Evolutionary conservation across 177 flowering plant genomes (phyloP), one percentile per base, ranked within the genome.

Genomic region (Tripterygium wilfordii): DNA sequence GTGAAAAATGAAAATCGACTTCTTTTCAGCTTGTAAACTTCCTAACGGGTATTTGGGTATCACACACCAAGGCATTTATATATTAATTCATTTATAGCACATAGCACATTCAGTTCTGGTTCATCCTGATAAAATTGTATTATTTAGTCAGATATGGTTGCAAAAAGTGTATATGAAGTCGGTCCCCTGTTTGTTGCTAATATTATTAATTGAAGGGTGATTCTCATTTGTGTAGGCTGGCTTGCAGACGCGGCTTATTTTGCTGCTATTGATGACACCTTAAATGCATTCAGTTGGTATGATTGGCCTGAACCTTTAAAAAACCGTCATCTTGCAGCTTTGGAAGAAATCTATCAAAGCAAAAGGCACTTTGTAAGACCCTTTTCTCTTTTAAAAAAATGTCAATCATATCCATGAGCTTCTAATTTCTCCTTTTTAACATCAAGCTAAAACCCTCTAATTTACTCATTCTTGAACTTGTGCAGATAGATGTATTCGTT

Each of bases 181-280:
- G n/a, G n/a, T n/a, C n/a, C n/a, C n/a, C n/a, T n/a, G n/a, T n/a
- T n/a, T n/a, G n/a, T n/a, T n/a, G 9, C 24, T 40, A 3, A 20
- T 40, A 40, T 19, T 19, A 8, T 7, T 7, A 6, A 14, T 24
- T 48, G 18, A 39, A 36, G 3, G 20, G 22, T 18, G 9, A 18
- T 52, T 57, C 24, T 41, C 16, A 26, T 23, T 32, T 29, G 47
- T 56, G 29, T 62, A 92, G 99, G 86, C 35, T 92, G 96, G 99
- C 94, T 92, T 38, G 85, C 79, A 57, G 99, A 92, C 82, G 89
- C 99, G 29, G 96, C 99, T 42, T 76, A 73, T 67, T 92, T 92
- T 69, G 95, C 96, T 18, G 96, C 99, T 40, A 84, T 92, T 40
- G 95, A 92, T 52, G 59, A 76, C 40, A 47, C 68, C 30, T 15